Evolutionary conservation across 2,329 filamentous ascomycete genomes (phyloP).

Genomic region (Aspergillus aculeatinus): DNA sequence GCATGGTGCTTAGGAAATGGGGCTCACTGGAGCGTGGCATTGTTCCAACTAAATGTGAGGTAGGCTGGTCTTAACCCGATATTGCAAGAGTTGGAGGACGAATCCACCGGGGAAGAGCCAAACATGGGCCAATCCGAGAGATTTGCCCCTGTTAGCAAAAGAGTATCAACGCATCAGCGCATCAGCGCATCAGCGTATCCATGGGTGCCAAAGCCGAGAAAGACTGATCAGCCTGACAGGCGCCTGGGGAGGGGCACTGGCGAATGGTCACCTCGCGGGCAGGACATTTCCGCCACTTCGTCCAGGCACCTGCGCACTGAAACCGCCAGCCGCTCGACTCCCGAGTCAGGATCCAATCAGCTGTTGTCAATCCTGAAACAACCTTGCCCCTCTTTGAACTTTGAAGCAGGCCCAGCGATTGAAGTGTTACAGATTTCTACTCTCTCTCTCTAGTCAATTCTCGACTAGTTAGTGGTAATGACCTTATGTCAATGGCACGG

Average conservation of each 20-base stretch:
- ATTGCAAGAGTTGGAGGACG: neutral
- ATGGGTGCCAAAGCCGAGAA: neutral
- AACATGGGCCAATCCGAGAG: neutral
- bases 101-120: neutral
- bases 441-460: neutral
- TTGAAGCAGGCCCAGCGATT: conserved; percentile 1
- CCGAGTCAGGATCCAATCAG: neutral
- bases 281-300: neutral
- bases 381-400: neutral
- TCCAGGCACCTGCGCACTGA: neutral
- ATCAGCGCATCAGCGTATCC: neutral
- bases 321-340: conserved; percentile 3
- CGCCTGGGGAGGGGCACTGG: neutral
- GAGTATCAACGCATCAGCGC: too few species aligned
- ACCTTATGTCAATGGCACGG: neutral
- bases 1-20: conserved; percentile 1
- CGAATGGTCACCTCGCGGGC: neutral
- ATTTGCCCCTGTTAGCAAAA: neutral
- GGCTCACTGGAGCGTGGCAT: neutral
- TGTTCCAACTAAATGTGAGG: neutral
- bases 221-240: neutral
- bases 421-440: neutral
- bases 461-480: too few species aligned
- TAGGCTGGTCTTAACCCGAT: neutral
- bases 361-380: neutral